Evolutionary conservation across 2,329 filamentous ascomycete species (phyloP).

Genomic region (Chaetomium sp.): DNA sequence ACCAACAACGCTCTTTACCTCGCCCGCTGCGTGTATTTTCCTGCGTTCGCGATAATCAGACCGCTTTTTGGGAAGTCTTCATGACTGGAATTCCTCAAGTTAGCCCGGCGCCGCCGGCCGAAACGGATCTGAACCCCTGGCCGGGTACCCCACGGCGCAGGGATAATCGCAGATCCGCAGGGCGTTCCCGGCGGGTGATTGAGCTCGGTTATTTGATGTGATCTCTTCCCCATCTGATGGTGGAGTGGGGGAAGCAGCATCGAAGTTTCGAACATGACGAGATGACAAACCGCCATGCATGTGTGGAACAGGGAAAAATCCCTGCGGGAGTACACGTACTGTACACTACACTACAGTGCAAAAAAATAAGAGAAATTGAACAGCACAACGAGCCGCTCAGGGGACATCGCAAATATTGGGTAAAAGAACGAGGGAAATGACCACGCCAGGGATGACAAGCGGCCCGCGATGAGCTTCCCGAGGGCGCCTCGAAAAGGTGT

Average conservation of each 20-base stretch:
- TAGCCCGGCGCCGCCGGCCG: conserved; percentile 8
- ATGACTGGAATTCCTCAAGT: neutral
- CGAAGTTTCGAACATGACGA: neutral
- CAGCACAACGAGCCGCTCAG: too few relatives aligned
- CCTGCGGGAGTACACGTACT: neutral
- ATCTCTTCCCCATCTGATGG: too few relatives aligned
- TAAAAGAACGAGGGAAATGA: too few relatives aligned
- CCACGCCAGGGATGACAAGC: too few relatives aligned
- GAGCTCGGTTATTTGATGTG: neutral
- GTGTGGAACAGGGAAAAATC: neutral
- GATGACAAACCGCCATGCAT: neutral
- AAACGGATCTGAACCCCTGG: conserved; percentile 6
- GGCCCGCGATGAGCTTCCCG: too few relatives aligned
- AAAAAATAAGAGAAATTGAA: too few relatives aligned
- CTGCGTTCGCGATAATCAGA: neutral
- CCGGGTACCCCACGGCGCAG: conserved; percentile 11
- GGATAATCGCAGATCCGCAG: conserved; percentile 13
- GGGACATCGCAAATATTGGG: too few relatives aligned
- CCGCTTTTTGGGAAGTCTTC: conserved; percentile 5
- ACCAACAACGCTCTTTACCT: too few relatives aligned
- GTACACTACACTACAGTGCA: too few relatives aligned
- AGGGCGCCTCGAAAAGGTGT: neutral
- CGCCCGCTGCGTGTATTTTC: neutral
- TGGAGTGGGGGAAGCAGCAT: too few relatives aligned
- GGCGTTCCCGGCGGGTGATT: neutral